These are phyloP conservation scores for Scedosporium minutisporum DNA, from an alignment of 2,329 filamentous ascomycete species.

Conservation along the genomic window DNA sequence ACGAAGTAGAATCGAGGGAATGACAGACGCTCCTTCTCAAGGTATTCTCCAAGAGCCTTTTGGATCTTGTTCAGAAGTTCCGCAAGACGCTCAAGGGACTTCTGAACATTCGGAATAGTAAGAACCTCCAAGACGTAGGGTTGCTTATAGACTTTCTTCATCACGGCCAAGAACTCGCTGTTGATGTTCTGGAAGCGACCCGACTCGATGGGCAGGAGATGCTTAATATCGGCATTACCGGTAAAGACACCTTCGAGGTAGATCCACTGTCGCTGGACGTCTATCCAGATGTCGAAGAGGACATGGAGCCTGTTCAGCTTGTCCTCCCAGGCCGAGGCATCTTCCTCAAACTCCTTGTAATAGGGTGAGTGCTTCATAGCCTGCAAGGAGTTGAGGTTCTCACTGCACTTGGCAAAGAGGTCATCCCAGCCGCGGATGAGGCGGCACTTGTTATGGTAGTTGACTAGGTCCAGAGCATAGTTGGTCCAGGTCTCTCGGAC, in stretches of 20 bases:
- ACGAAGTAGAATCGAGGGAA: conserved; percentile 99
- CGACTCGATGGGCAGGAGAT: conserved; percentile 90
- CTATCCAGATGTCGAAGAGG: conserved; percentile 98
- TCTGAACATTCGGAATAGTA: conserved; percentile 90
- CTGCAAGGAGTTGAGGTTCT: conserved; percentile 93
- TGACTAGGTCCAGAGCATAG: conserved; percentile 87
- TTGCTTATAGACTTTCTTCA: conserved; percentile 98
- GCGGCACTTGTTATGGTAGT: conserved; percentile 96
- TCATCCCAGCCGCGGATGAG: conserved; percentile 98
- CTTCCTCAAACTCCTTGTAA: conserved; percentile 98
- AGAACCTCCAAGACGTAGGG: conserved; percentile 93
- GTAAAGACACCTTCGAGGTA: conserved; percentile 99
- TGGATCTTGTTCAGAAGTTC: conserved; percentile 98
- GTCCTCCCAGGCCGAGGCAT: conserved; percentile 94
- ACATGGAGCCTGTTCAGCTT: conserved; percentile 96
- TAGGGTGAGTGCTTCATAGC: conserved; percentile 99
- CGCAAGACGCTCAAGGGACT: conserved; percentile 89
- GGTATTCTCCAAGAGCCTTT: conserved; percentile 94
- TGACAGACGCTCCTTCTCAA: conserved; percentile 93
- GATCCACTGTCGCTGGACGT: conserved; percentile 99
- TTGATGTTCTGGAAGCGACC: conserved; percentile 99
- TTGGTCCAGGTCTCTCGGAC: conserved; percentile 96
- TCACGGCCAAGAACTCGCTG: conserved; percentile 94
- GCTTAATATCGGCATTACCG: conserved; percentile 97
- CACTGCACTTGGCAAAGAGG: conserved; percentile 94